These are phyloP conservation scores for Eucalyptus pumila DNA, from an alignment of 345 rosid species.

Conservation along the genomic window DNA sequence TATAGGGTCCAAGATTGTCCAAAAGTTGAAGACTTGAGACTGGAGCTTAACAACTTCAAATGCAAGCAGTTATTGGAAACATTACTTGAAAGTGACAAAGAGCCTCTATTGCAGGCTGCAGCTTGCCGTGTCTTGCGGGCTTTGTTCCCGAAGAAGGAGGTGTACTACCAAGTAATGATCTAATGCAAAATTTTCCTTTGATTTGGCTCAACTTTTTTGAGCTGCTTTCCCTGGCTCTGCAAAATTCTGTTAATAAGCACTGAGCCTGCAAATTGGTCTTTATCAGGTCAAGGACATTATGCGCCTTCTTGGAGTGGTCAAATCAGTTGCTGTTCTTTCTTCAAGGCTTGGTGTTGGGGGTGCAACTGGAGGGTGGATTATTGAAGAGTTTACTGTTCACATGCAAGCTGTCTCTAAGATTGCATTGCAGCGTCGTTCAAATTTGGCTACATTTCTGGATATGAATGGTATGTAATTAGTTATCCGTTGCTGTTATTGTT, in stretches of 20 bases:
- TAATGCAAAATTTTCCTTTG: not conserved
- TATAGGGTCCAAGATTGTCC: slow-evolving; percentile 26
- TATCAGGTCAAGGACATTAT: slow-evolving; percentile 77
- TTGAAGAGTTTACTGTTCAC: slow-evolving; percentile 92
- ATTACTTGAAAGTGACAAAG: slow-evolving; percentile 87
- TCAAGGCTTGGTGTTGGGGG: slow-evolving; percentile 77
- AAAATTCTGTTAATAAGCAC: not conserved
- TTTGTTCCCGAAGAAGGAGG: slow-evolving; percentile 69
- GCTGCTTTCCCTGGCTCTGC: not conserved
- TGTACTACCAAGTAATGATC: slow-evolving; percentile 62
- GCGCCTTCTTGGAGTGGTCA: slow-evolving; percentile 95
- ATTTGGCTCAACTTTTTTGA: not conserved
- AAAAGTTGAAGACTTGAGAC: slow-evolving; percentile 28
- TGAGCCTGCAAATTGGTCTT: not conserved
- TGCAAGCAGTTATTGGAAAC: slow-evolving; percentile 75
- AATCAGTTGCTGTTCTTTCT: slow-evolving; percentile 58
- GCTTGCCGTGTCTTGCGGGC: slow-evolving; percentile 87
- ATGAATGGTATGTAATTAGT: slow-evolving; percentile 40
- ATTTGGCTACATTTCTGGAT: slow-evolving; percentile 72
- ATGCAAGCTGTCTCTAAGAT: slow-evolving; percentile 95
- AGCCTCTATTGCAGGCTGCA: slow-evolving; percentile 79
- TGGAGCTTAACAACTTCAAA: slow-evolving; percentile 46
- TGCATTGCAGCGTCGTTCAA: slow-evolving; percentile 84
- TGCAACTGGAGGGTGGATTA: slow-evolving; percentile 58
- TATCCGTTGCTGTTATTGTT: not conserved